Evolutionary conservation across 1,284 basidiomycete genomes (phyloP), one percentile per base, ranked within the genome.

Genomic region (Malassezia furfur): DNA sequence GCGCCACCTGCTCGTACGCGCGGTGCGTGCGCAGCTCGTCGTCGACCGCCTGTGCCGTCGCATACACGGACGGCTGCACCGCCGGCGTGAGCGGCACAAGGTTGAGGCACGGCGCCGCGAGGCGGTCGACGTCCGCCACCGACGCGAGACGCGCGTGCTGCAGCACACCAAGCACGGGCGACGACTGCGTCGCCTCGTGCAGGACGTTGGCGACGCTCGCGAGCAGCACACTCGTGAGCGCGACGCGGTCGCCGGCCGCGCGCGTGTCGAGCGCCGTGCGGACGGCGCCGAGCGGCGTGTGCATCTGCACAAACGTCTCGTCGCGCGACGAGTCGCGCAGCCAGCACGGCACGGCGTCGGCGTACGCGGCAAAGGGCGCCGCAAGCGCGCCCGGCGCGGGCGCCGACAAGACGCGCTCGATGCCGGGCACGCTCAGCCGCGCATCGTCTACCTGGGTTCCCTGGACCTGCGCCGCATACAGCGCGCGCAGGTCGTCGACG

Each of bases 181-280:
- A 59, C 7, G 31, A 34, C 10, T 28, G 45, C 5, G 57, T 17
- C 1, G 34, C 38, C 25, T 54, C 48, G 3, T 48, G 54, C 9
- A 67, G 47, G 11, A 59, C 49, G 11, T 45, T 49, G 21, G 66
- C 62, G 66, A 64, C 68, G 1, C 61, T 57, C 2, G 66, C 65
- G 5, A 69, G 36, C 0, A 70, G 32, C 12, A 67, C n/a, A 2
- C 54, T 41, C 1, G 59, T 50, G 17, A 64, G 36, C 34, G 35
- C 21, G 8, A 25, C 41, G 8, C 14, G 22, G 17, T 22, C 38
- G 15, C n/a, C 15, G 38, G 22, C 17, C 9, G 38, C 10, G 17
- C 17, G 14, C 10, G 38, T 19, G 22, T 17, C 17, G 14, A 47
- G 31, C 28, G 17, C 21, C 3, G 10, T 6, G 39, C 34, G n/a